Percentiles rank a stretch among this genome's conserved stretches.
Evolutionary conservation across 495 filamentous ascomycete species (phyloP).

Genomic region (Aspergillus mulundensis): DNA sequence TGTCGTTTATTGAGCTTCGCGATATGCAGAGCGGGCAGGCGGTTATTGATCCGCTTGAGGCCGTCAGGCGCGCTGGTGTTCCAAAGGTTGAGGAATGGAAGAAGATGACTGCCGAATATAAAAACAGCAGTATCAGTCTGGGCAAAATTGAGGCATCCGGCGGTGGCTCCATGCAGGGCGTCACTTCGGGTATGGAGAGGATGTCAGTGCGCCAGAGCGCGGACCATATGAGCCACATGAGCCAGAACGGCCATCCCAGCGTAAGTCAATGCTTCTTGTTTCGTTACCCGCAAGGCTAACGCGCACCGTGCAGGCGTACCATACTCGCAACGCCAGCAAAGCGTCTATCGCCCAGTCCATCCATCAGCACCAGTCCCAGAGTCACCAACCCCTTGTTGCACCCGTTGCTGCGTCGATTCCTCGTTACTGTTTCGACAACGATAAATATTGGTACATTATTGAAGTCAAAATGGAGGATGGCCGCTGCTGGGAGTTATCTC

Average conservation of each 20-base stretch:
- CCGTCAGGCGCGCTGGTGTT: constrained; percentile 84
- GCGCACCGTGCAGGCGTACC: constrained; percentile 30
- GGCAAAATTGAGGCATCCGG: constrained; percentile 73
- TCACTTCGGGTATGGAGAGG: constrained; percentile 71
- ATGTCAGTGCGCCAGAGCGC: constrained; percentile 61
- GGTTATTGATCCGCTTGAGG: constrained; percentile 78
- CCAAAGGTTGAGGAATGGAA: constrained; percentile 99
- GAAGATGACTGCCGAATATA: constrained; percentile 98
- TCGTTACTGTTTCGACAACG: constrained; percentile 91
- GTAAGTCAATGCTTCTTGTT: constrained; percentile 29
- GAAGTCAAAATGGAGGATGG: constrained; percentile 90
- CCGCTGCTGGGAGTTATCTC: constrained; percentile 83
- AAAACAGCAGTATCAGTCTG: constrained; percentile 95
- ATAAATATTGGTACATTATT: constrained; percentile 98
- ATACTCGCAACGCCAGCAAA: constrained; percentile 47
- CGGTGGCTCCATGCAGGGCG: constrained; percentile 38
- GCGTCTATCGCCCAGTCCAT: constrained; percentile 28
- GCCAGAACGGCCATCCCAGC: constrained; percentile 44
- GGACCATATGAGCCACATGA: constrained; percentile 37
- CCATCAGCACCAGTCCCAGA: constrained; percentile 20
- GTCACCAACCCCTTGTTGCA: constrained; percentile 40
- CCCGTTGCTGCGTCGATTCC: constrained; percentile 81
- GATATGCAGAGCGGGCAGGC: constrained; percentile 87
- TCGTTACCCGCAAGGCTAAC: constrained; percentile 1
- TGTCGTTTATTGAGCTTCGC: constrained; percentile 93